These are phyloP conservation scores for Prunus dulcis DNA, from an alignment of 306 rosid species.

Conservation along the genomic window DNA sequence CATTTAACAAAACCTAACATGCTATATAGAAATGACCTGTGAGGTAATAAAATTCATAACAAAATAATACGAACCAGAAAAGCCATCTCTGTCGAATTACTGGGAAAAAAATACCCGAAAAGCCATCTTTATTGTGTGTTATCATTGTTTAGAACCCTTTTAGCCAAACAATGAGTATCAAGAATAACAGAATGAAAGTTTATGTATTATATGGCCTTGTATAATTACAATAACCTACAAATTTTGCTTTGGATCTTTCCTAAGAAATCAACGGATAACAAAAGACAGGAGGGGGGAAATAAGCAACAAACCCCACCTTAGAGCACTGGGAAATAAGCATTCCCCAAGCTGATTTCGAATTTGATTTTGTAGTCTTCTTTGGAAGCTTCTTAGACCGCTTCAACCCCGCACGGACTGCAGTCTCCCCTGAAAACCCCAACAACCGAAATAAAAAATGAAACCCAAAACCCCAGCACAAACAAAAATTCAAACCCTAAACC, in stretches of 20 bases:
- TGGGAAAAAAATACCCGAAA: not conserved
- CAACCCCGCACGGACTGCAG: constrained; percentile 23
- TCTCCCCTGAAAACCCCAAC: constrained; percentile 40
- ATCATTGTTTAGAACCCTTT: not conserved
- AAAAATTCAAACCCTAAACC: constrained; percentile 27
- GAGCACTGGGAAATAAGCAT: constrained; percentile 87
- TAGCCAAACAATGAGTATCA: not conserved
- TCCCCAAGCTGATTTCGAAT: constrained; percentile 69
- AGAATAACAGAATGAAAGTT: not conserved
- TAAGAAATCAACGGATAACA: not conserved
- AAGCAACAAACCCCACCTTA: constrained; percentile 52
- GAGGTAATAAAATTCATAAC: not conserved
- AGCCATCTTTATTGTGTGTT: not conserved
- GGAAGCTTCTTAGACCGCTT: constrained; percentile 56
- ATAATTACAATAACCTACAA: not conserved
- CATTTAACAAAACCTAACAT: not conserved
- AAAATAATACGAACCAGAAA: not conserved
- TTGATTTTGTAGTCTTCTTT: constrained; percentile 33
- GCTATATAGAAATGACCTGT: not conserved
- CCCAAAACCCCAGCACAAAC: constrained; percentile 16
- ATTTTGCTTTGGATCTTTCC: not conserved
- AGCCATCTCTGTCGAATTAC: not conserved
- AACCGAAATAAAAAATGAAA: constrained; percentile 30
- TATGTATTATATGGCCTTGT: not conserved
- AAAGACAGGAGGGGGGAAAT: not conserved